Evolutionary conservation across 352 stramenopile genomes (phyloP), one percentile per base, ranked within the genome.

Genomic region (Phytophthora cactorum): DNA sequence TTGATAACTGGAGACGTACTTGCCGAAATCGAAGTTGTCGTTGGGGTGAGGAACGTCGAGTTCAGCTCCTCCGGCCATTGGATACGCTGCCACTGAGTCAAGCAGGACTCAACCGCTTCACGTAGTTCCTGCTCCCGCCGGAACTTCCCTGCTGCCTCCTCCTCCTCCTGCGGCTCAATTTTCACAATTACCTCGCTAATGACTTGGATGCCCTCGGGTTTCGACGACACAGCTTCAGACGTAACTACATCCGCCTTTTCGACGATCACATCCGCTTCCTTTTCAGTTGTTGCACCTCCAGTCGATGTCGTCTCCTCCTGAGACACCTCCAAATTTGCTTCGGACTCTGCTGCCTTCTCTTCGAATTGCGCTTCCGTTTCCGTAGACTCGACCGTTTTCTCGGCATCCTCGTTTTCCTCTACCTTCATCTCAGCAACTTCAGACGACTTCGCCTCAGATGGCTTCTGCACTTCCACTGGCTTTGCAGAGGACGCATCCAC

Each of bases 41-140:
- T 73, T 58, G 59, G 74, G 41, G 61, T 65, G 44, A 89, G 53
- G 32, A 84, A 79, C 27, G 74, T 84, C 29, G 69, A 74, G n/a
- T 82, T 88, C 7, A 91, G 62, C 53, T 85, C 72, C 29, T 70
- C 58, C 1, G 85, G 85, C 85, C 85, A 93, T 49, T 88, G 66
- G 14, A 93, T 75, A 11, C 73, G 60, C 64, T 89, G 85, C 85
- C 85, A 93, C 32, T 89, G 83, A 31, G 67, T 56, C 53, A 89
- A 59, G n/a, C 78, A 86, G 44, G 68, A 78, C 17, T 81, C 65
- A 49, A 89, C 78, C 3, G 74, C 69, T 39, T 79, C 72, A 54
- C 77, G 81, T 45, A 89, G 34, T 31, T 87, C 81, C 29, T 81
- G 75, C 36, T 82, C 77, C n/a, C 77, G 66, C 28, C 73, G 71